phyloP scores from a whole-genome alignment of 495 filamentous ascomycete species.

The Penicillium odoratum region DNA sequence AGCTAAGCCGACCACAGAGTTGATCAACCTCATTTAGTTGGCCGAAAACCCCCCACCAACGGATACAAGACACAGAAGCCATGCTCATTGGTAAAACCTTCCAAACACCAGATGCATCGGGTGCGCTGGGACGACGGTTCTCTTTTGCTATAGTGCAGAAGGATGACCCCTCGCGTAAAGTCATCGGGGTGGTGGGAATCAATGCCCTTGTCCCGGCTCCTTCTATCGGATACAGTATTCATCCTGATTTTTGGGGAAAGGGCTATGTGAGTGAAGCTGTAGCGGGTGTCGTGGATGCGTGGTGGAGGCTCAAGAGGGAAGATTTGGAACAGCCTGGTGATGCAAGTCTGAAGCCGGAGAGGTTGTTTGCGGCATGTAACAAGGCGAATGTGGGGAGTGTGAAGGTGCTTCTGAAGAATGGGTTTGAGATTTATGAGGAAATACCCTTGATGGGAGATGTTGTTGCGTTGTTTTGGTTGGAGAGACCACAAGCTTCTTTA shows the following conservation, averaged over 20 bases:
- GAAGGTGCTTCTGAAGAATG: constrained; percentile 25
- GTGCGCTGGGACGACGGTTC: constrained; percentile 23
- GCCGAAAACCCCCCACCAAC: constrained; percentile 20
- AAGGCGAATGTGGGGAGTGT: constrained; percentile 24
- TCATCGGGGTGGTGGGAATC: constrained; percentile 24
- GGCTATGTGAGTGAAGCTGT: constrained; percentile 26
- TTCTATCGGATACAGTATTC: constrained; percentile 28
- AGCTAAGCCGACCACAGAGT: not conserved
- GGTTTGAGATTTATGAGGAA: constrained; percentile 20
- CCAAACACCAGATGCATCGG: constrained; percentile 27
- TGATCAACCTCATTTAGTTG: constrained; percentile 13
- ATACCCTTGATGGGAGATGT: constrained; percentile 17
- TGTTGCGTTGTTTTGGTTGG: constrained; percentile 19
- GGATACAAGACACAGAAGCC: constrained; percentile 22
- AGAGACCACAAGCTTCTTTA: constrained; percentile 4
- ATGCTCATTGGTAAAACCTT: constrained; percentile 23
- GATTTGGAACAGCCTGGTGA: not conserved
- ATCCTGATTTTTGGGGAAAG: constrained; percentile 28
- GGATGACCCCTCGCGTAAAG: constrained; percentile 17
- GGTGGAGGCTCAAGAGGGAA: constrained; percentile 24
- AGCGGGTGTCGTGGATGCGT: constrained; percentile 21
- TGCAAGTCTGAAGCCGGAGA: constrained; percentile 7
- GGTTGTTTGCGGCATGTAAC: constrained; percentile 25
- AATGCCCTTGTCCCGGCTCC: constrained; percentile 29
- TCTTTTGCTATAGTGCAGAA: constrained; percentile 19